A percentile compares a stretch with the other conserved stretches of the same genome.
These are phyloP conservation scores for Colletotrichum navitas DNA, from an alignment of 2,329 filamentous ascomycete species.

Conservation along the genomic window DNA sequence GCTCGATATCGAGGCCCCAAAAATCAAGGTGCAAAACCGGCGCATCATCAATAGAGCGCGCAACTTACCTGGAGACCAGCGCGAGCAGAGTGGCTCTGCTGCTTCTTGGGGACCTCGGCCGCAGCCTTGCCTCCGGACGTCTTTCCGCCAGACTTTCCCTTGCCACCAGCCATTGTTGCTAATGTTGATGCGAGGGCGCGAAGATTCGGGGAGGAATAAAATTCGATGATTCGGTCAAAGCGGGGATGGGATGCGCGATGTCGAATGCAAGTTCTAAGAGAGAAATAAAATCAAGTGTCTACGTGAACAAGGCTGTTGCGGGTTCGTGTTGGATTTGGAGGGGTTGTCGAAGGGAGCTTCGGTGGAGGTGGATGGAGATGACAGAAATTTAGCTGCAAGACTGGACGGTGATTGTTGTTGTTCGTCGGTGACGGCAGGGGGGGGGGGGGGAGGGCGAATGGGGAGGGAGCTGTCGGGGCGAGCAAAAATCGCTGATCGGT, in stretches of 20 bases:
- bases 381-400: slow-evolving; percentile 42
- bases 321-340: slow-evolving; percentile 33
- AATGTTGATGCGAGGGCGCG: slow-evolving; percentile 36
- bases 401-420: slow-evolving; percentile 41
- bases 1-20: slow-evolving; percentile 36
- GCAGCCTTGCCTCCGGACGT: slow-evolving; percentile 82
- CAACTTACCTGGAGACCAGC: slow-evolving; percentile 91
- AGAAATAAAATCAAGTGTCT: slow-evolving; percentile 11
- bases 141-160: slow-evolving; percentile 96
- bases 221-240: slow-evolving; percentile 32
- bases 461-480: slow-evolving; percentile 31
- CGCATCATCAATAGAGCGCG: slow-evolving; percentile 40
- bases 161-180: slow-evolving; percentile 81
- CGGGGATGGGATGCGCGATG: slow-evolving; percentile 37
- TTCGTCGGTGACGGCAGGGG: slow-evolving; percentile 40
- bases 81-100: slow-evolving; percentile 95
- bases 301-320: slow-evolving; percentile 29
- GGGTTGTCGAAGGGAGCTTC: slow-evolving; percentile 41
- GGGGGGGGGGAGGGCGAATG: slow-evolving; percentile 33
- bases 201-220: slow-evolving; percentile 4
- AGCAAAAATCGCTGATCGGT: slow-evolving; percentile 20
- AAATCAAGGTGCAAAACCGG: slow-evolving; percentile 41
- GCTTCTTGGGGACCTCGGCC: slow-evolving; percentile 80
- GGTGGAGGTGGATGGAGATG: slow-evolving; percentile 42
- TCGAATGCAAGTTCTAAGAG: slow-evolving; percentile 24